Evolutionary conservation across 768 basidiomycete genomes (phyloP).

Genomic region (Lanmaoa pseudosensibilis): DNA sequence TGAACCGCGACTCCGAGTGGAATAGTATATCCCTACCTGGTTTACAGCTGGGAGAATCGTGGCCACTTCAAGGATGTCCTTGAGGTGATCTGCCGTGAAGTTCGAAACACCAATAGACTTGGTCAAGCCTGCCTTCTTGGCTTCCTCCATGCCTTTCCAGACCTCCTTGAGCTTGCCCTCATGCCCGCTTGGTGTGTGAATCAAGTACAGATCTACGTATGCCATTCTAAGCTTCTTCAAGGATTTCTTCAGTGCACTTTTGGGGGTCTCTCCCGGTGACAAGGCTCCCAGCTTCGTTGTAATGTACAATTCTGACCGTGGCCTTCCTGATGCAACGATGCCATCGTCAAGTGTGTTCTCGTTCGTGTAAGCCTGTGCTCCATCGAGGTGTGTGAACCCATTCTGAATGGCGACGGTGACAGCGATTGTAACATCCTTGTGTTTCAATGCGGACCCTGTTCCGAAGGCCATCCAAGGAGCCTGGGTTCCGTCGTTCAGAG

Average conservation of each 20-base stretch:
- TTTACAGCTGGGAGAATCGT: conserved; percentile 52
- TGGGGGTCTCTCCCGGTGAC: conserved; percentile 45
- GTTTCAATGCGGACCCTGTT: conserved; percentile 55
- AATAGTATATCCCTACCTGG: conserved; percentile 38
- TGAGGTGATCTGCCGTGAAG: conserved; percentile 44
- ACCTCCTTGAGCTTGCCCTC: conserved; percentile 47
- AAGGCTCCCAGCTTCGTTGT: conserved; percentile 52
- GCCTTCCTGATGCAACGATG: conserved; percentile 48
- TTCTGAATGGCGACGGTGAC: conserved; percentile 51
- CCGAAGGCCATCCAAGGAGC: conserved; percentile 64
- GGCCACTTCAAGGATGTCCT: conserved; percentile 43
- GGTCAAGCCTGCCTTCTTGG: conserved; percentile 43
- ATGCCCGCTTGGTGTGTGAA: conserved; percentile 48
- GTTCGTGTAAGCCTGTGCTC: conserved; percentile 60
- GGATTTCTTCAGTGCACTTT: conserved; percentile 49
- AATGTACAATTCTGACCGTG: conserved; percentile 59
- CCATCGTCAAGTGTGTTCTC: conserved; percentile 54
- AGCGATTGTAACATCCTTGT: conserved; percentile 41
- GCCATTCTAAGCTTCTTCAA: conserved; percentile 53
- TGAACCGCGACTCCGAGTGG: not conserved
- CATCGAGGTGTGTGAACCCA: conserved; percentile 62
- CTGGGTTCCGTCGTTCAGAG: conserved; percentile 54
- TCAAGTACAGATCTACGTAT: conserved; percentile 62
- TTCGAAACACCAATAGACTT: conserved; percentile 58
- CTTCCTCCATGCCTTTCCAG: conserved; percentile 63